These are phyloP conservation scores for Cladophialophora carrionii DNA, from an alignment of 2,329 filamentous ascomycete genomes.

Conservation along the genomic window DNA sequence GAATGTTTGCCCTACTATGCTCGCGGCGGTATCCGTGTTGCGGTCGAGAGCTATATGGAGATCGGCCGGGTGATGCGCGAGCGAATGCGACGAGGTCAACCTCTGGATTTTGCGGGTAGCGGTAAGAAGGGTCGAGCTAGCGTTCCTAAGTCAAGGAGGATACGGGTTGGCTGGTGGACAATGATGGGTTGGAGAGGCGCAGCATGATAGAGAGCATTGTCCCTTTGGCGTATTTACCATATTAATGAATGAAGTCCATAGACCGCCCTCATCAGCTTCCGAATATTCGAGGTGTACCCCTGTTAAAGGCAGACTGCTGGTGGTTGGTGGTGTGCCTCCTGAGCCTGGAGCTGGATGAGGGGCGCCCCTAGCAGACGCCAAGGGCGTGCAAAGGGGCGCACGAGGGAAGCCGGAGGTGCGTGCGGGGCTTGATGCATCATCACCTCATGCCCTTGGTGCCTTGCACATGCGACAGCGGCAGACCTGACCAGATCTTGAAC, in stretches of 20 bases:
- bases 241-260: background rate
- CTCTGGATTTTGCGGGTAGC: slow-evolving; percentile 36
- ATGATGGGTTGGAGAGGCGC: slow-evolving; percentile 44
- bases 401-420: too few species aligned
- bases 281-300: too few species aligned
- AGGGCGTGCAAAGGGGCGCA: too few species aligned
- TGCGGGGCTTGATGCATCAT: background rate
- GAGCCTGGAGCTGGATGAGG: background rate
- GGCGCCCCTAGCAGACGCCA: too few species aligned
- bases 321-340: background rate
- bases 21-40: slow-evolving; percentile 67
- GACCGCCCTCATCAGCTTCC: background rate
- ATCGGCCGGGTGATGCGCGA: slow-evolving; percentile 60
- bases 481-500: background rate
- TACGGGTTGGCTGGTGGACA: slow-evolving; percentile 63
- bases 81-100: slow-evolving; percentile 29
- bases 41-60: slow-evolving; percentile 76
- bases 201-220: slow-evolving; percentile 16
- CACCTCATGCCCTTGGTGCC: background rate
- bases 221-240: too few species aligned
- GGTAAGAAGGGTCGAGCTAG: slow-evolving; percentile 45
- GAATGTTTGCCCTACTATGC: slow-evolving; percentile 63
- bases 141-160: slow-evolving; percentile 52
- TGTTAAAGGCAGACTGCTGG: background rate
- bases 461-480: slow-evolving; percentile 1